A percentile compares a stretch with the other conserved stretches of the same genome.
These are phyloP conservation scores for Zymoseptoria pseudotritici DNA, from an alignment of 2,329 filamentous ascomycete genomes.

Conservation along the genomic window DNA sequence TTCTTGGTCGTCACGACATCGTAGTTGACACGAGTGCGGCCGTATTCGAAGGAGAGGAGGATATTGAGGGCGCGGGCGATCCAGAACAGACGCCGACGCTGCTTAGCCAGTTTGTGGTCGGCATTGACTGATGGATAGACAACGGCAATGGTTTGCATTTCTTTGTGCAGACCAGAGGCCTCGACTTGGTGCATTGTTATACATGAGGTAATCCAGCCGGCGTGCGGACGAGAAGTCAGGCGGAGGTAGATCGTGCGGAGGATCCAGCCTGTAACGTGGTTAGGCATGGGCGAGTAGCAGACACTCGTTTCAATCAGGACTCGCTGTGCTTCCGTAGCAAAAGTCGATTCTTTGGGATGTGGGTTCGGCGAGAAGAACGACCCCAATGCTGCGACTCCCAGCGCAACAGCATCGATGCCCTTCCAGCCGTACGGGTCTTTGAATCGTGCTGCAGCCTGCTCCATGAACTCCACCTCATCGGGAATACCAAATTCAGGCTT, in stretches of 20 bases:
- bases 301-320: conserved; percentile 32
- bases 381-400: conserved; percentile 50
- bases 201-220: conserved; percentile 51
- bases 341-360: conserved; percentile 36
- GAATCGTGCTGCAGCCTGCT: conserved; percentile 23
- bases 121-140: conserved; percentile 26
- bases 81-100: conserved; percentile 33
- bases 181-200: conserved; percentile 54
- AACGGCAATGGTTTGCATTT: conserved; percentile 31
- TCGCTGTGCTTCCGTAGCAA: conserved; percentile 41
- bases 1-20: conserved; percentile 38
- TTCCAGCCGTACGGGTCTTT: conserved; percentile 23
- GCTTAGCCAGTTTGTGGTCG: conserved; percentile 27
- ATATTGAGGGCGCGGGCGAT: conserved; percentile 52
- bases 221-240: conserved; percentile 46
- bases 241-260: conserved; percentile 50
- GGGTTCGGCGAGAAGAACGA: conserved; percentile 45
- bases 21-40: conserved; percentile 45
- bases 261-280: conserved; percentile 44
- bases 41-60: conserved; percentile 53
- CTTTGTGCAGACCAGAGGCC: conserved; percentile 43
- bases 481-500: conserved; percentile 48
- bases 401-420: conserved; percentile 42
- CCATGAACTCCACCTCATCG: conserved; percentile 28
- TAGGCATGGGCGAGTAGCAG: conserved; percentile 25